Evolutionary conservation across 2,329 filamentous ascomycete species (phyloP), one percentile per base, ranked within the genome.

Genomic region (Coniochaeta pulveracea): DNA sequence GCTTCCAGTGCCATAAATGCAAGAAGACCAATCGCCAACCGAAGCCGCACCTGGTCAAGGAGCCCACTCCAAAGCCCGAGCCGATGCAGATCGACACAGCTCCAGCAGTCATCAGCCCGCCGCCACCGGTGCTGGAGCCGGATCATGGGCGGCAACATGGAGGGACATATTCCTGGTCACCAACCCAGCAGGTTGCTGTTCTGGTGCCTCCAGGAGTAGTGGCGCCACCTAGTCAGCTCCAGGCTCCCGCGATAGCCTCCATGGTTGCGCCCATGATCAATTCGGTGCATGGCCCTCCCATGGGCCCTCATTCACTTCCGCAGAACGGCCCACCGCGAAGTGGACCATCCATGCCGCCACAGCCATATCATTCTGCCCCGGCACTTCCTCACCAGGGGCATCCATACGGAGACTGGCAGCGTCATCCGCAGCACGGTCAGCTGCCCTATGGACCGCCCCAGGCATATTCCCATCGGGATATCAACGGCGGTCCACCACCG

Each of bases 1-100:
- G 66, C 40, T 80, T 74, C 42, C 79, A 85, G 53, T 88, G 82
- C 46, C 82, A 88, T 56, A 82, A 84, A 52, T 88, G 82, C 49
- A 68, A 64, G 42, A 78, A 72, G 48, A 51, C 56, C 19, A 67
- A 67, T 37, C 63, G 61, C 17, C 60, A 64, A 34, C 59, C 66
- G 4, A 42, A 48, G 17, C 45, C 54, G 15, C 57, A 56, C 36
- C 46, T 38, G 19, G 40, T 47, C 12, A 47, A 46, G 21, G 44
- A 50, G 39, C 46, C 53, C 15, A 40, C 43, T 3, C 48, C 54
- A 12, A 40, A 48, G 19, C 44, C 47, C 7, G 43, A 45, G 32
- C 44, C 45, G 6, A 41, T 40, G 19, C 42, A 45, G 29, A 32
- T 38, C 9, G 36, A 36, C 10, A 33, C 43, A 10, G 28, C 28